A percentile compares a stretch with the other conserved stretches of the same genome.
These are phyloP conservation scores for Nymphaea thermarum DNA, from an alignment of 164 flowering plant genomes.

Conservation along the genomic window DNA sequence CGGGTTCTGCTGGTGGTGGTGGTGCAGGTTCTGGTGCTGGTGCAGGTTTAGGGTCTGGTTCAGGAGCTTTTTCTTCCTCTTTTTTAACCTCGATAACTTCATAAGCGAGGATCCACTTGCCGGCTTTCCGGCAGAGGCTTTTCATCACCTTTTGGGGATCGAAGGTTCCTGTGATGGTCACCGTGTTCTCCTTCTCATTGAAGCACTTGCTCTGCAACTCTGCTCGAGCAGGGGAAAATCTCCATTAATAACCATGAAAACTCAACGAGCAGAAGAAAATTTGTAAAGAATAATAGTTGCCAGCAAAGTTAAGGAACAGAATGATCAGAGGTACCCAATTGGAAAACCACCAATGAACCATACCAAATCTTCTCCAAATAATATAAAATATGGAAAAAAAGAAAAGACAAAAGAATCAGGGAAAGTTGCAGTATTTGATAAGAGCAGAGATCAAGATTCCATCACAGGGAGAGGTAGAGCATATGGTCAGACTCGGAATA, in stretches of 20 bases:
- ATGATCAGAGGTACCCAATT: neutral
- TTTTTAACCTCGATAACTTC: slow-evolving; percentile 1
- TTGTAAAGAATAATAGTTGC: neutral
- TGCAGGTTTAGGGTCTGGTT: neutral
- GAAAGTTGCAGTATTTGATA: too few relatives aligned
- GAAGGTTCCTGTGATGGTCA: slow-evolving; percentile 10
- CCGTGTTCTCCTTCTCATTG: slow-evolving; percentile 7
- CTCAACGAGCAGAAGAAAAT: neutral
- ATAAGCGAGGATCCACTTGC: slow-evolving; percentile 1
- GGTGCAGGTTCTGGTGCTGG: neutral
- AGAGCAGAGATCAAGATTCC: too few relatives aligned
- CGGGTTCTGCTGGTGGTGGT: neutral
- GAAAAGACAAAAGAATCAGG: too few relatives aligned
- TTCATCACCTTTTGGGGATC: slow-evolving; percentile 8
- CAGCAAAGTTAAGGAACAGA: neutral
- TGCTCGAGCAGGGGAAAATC: slow-evolving; percentile 1
- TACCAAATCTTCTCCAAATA: neutral
- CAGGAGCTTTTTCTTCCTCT: neutral
- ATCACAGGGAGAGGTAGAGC: too few relatives aligned
- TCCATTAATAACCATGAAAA: too few relatives aligned
- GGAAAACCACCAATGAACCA: neutral
- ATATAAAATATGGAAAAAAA: too few relatives aligned
- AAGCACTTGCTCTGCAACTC: slow-evolving; percentile 5
- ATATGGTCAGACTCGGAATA: neutral
- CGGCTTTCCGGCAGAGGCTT: slow-evolving; percentile 8